Percentiles rank a stretch among this genome's conserved stretches.
phyloP scores from a whole-genome alignment of 2,329 filamentous ascomycete genomes.

The Alternaria arbusti region DNA sequence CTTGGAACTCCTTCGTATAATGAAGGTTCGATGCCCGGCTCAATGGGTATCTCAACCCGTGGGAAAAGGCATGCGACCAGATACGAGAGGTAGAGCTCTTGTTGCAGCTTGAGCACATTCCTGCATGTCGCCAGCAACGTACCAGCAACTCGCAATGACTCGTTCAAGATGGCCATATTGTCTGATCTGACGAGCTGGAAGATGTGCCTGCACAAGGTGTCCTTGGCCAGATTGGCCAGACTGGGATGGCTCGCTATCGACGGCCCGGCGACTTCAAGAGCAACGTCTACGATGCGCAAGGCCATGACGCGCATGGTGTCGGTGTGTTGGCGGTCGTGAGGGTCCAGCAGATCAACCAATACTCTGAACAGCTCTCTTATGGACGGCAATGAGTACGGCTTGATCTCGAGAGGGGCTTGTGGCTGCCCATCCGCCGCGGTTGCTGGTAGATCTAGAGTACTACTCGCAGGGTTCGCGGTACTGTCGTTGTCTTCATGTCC shows the following conservation, averaged over 20 bases:
- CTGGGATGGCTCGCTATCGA: slow-evolving; percentile 93
- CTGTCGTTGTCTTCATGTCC: slow-evolving; percentile 46
- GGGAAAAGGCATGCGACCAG: slow-evolving; percentile 93
- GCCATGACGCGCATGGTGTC: slow-evolving; percentile 98
- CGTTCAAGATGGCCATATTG: slow-evolving; percentile 92
- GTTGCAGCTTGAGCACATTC: slow-evolving; percentile 89
- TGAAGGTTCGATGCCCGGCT: slow-evolving; percentile 86
- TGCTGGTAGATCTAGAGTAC: slow-evolving; percentile 53
- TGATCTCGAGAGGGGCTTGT: slow-evolving; percentile 64
- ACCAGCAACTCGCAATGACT: slow-evolving; percentile 88
- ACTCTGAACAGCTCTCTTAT: slow-evolving; percentile 95
- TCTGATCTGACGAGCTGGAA: slow-evolving; percentile 97
- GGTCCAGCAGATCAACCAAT: slow-evolving; percentile 89
- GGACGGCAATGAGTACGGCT: slow-evolving; percentile 90
- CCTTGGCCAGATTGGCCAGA: slow-evolving; percentile 84
- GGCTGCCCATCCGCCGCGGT: slow-evolving; percentile 51
- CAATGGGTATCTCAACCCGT: slow-evolving; percentile 89
- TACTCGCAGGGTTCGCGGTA: slow-evolving; percentile 48
- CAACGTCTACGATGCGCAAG: slow-evolving; percentile 93
- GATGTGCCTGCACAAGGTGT: slow-evolving; percentile 89
- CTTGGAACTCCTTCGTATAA: slow-evolving; percentile 94
- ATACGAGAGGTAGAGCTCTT: slow-evolving; percentile 95
- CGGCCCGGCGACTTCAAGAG: slow-evolving; percentile 92
- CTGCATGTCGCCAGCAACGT: slow-evolving; percentile 91
- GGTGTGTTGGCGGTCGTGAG: slow-evolving; percentile 89